Percentiles rank a stretch among this genome's conserved stretches.
These are phyloP conservation scores for Lycium barbarum DNA, from an alignment of 257 asterid genomes.

Conservation along the genomic window DNA sequence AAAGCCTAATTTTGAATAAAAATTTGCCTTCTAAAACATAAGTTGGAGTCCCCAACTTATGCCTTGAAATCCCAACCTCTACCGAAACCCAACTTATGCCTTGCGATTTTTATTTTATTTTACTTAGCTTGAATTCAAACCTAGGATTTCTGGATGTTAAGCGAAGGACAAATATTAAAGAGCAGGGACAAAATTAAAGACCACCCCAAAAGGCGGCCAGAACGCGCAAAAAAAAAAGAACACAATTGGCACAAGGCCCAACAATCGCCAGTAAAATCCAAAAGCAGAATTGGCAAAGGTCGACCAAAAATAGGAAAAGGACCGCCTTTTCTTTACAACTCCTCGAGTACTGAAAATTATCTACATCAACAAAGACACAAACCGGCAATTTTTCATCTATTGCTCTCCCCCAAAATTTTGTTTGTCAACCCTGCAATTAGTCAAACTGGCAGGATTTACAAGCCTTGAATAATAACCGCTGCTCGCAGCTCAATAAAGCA, in stretches of 20 bases:
- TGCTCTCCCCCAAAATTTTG: slow-evolving; percentile 15
- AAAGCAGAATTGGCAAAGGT: not conserved
- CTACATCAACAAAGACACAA: not conserved
- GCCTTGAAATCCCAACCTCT: no score
- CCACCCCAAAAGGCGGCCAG: no score
- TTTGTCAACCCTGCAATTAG: not conserved
- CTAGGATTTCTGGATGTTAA: no score
- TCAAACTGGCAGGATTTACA: slow-evolving; percentile 39
- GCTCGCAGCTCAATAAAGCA: slow-evolving; percentile 57
- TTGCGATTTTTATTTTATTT: no score
- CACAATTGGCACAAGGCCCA: not conserved
- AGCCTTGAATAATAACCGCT: slow-evolving; percentile 57
- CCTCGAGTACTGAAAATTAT: not conserved
- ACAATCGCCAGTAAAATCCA: not conserved
- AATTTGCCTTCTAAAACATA: no score
- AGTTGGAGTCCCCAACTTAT: no score
- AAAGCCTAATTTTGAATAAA: no score
- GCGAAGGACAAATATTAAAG: no score
- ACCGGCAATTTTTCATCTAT: slow-evolving; percentile 31
- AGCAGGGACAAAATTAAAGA: no score
- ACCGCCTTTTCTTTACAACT: slow-evolving; percentile 4
- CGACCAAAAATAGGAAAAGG: not conserved
- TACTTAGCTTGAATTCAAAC: no score
- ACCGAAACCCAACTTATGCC: no score
- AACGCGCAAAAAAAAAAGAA: no score